These are phyloP conservation scores for Thielaviopsis musarum DNA, from an alignment of 2,329 filamentous ascomycete species.

Conservation along the genomic window DNA sequence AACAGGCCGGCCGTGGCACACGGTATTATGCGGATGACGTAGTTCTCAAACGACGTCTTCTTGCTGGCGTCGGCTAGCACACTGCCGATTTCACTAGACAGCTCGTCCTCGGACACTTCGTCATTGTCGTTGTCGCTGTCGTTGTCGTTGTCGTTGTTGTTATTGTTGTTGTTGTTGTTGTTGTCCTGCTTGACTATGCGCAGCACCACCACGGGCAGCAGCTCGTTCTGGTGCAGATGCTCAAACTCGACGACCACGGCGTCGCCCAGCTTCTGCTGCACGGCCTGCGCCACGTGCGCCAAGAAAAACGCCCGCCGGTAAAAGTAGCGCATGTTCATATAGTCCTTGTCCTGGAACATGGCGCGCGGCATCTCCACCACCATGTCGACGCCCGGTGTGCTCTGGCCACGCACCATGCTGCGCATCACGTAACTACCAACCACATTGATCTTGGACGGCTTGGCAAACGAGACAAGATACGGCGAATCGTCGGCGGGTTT, in stretches of 20 bases:
- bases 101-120: slow-evolving; percentile 2
- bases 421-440: slow-evolving; percentile 73
- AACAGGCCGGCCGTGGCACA: slow-evolving; percentile 56
- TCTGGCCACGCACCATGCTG: slow-evolving; percentile 51
- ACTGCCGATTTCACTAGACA: slow-evolving; percentile 14
- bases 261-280: slow-evolving; percentile 40
- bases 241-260: slow-evolving; percentile 39
- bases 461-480: slow-evolving; percentile 66
- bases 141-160: neutral
- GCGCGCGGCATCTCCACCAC: slow-evolving; percentile 67
- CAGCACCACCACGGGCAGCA: slow-evolving; percentile 51
- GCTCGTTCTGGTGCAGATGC: slow-evolving; percentile 52
- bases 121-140: slow-evolving; percentile 9
- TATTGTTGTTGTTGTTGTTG: neutral
- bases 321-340: slow-evolving; percentile 81
- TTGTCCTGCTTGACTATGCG: slow-evolving; percentile 16
- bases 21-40: slow-evolving; percentile 59
- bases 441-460: slow-evolving; percentile 66
- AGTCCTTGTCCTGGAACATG: slow-evolving; percentile 88
- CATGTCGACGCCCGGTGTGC: slow-evolving; percentile 53
- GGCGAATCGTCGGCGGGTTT: slow-evolving; percentile 57
- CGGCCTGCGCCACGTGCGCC: slow-evolving; percentile 56
- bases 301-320: slow-evolving; percentile 89
- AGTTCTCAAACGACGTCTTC: slow-evolving; percentile 23
- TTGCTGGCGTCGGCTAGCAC: slow-evolving; percentile 13